Evolutionary conservation across 2,329 filamentous ascomycete species (phyloP).

Genomic region (Xylaria sp.): DNA sequence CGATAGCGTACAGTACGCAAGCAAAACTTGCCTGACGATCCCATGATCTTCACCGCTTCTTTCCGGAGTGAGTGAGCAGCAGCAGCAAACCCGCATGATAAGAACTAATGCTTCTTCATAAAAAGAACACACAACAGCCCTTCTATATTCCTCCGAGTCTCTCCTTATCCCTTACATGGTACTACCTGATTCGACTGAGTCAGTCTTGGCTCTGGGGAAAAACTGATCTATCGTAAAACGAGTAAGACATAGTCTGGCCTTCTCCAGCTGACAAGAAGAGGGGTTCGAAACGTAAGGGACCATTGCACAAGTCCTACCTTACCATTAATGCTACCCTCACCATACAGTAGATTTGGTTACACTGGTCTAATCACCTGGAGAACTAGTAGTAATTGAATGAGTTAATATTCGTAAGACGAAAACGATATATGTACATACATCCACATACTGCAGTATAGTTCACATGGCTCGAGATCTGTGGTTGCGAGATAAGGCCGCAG

Average conservation of each 20-base stretch:
- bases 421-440: background rate
- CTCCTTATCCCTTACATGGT: background rate
- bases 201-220: background rate
- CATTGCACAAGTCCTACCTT: background rate
- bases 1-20: background rate
- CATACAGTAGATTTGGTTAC: too few relatives aligned
- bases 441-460: too few relatives aligned
- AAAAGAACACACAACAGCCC: background rate
- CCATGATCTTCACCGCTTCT: constrained; percentile 37
- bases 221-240: background rate
- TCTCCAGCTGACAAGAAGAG: background rate
- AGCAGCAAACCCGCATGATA: background rate
- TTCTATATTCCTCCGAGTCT: background rate
- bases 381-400: background rate
- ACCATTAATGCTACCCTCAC: background rate
- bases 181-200: background rate
- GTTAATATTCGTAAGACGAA: background rate
- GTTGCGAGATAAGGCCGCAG: constrained; percentile 8
- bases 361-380: background rate
- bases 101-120: background rate
- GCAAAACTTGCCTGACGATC: constrained; percentile 4
- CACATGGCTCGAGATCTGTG: constrained; percentile 3
- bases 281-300: constrained; percentile 8
- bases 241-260: background rate
- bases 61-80: background rate